phyloP scores from a whole-genome alignment of 345 rosid species.

The Balakata baccata region DNA sequence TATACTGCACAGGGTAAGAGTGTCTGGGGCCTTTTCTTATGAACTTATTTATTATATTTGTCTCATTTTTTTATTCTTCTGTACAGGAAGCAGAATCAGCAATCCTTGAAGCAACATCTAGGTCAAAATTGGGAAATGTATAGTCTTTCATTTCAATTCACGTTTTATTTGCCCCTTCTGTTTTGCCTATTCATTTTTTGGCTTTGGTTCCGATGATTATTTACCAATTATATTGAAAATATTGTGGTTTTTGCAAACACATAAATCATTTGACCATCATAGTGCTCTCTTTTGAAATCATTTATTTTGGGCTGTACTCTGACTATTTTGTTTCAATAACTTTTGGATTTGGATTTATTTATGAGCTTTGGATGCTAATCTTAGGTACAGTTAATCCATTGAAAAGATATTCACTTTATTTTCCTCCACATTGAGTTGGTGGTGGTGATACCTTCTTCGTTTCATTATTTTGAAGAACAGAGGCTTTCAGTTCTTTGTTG shows the following conservation, averaged over 20 bases:
- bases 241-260: neutral
- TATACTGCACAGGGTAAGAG: neutral
- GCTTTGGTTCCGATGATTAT: neutral
- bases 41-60: neutral
- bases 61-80: neutral
- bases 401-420: neutral
- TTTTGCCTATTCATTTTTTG: neutral
- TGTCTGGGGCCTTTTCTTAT: neutral
- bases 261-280: neutral
- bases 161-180: neutral
- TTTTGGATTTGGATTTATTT: neutral
- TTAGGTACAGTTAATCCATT: neutral
- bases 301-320: neutral
- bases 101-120: conserved; percentile 76
- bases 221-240: neutral
- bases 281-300: neutral
- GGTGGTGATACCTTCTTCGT: neutral
- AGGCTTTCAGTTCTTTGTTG: neutral
- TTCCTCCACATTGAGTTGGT: neutral
- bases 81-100: conserved; percentile 88
- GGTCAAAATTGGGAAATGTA: conserved; percentile 87
- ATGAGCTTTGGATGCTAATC: neutral
- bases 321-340: neutral
- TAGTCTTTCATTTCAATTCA: conserved; percentile 29
- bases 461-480: neutral